phyloP scores from a whole-genome alignment of 176 grass and related monocot genomes.

The Luzula sylvatica region DNA sequence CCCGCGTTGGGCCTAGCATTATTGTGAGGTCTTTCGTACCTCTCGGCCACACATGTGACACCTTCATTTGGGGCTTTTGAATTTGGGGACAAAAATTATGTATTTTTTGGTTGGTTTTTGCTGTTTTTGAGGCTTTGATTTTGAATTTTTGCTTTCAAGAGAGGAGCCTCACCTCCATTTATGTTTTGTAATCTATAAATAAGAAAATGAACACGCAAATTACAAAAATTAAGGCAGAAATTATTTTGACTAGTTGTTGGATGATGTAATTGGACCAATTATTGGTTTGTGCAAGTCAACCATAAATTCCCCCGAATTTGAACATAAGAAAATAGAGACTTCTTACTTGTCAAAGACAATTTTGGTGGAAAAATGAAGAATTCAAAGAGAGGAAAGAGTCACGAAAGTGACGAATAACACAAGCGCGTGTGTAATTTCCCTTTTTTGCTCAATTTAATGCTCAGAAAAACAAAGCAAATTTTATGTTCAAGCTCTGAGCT shows the following conservation, averaged over 20 bases:
- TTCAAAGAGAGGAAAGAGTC: too few relatives aligned
- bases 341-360: background rate
- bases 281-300: background rate
- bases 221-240: background rate
- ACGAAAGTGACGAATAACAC: too few relatives aligned
- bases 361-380: too few relatives aligned
- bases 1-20: constrained; percentile 29
- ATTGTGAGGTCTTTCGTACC: constrained; percentile 42
- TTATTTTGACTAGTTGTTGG: background rate
- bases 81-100: background rate
- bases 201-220: background rate
- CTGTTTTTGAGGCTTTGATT: constrained; percentile 5
- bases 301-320: background rate
- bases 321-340: constrained; percentile 8
- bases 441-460: too few relatives aligned
- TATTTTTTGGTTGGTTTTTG: constrained; percentile 1
- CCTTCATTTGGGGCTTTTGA: constrained; percentile 28
- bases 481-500: background rate
- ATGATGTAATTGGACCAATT: background rate
- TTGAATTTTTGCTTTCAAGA: background rate
- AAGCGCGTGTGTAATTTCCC: too few relatives aligned
- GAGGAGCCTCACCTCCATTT: constrained; percentile 16
- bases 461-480: too few relatives aligned
- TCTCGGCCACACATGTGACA: constrained; percentile 26
- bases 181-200: background rate